A percentile compares a stretch with the other conserved stretches of the same genome.
phyloP scores from a whole-genome alignment of 768 basidiomycete species.

The Terana coerulea region DNA sequence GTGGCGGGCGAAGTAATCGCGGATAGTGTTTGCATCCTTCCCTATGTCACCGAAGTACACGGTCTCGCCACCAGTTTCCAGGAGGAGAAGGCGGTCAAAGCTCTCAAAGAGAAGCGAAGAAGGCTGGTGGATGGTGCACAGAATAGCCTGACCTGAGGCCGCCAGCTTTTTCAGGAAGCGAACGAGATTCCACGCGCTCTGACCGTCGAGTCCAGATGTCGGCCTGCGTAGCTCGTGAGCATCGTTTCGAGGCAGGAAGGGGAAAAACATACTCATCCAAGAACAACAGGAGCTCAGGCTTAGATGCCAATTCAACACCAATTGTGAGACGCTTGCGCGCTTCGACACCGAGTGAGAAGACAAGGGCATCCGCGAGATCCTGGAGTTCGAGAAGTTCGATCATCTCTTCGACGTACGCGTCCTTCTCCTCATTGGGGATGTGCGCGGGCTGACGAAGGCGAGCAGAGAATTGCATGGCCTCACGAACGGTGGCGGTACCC shows the following conservation, averaged over 20 bases:
- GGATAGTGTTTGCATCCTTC: constrained; percentile 60
- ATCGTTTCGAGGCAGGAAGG: constrained; percentile 6
- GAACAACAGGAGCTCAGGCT: constrained; percentile 75
- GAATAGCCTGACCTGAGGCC: constrained; percentile 81
- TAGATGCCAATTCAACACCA: constrained; percentile 87
- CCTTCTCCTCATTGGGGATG: constrained; percentile 69
- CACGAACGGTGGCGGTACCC: constrained; percentile 77
- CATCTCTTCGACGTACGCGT: constrained; percentile 77
- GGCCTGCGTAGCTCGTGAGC: constrained; percentile 28
- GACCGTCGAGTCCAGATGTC: constrained; percentile 54
- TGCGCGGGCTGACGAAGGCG: constrained; percentile 74
- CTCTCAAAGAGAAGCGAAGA: constrained; percentile 83
- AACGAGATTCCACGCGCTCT: constrained; percentile 78
- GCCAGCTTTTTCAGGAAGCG: constrained; percentile 82
- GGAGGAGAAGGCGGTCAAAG: constrained; percentile 69
- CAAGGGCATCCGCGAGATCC: constrained; percentile 78
- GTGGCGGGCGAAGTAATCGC: constrained; percentile 70
- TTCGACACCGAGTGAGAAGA: constrained; percentile 63
- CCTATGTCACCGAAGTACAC: constrained; percentile 95
- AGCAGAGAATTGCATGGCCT: constrained; percentile 83
- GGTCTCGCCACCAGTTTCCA: constrained; percentile 80
- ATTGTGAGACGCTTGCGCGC: constrained; percentile 86
- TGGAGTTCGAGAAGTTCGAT: constrained; percentile 83
- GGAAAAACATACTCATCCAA: constrained; percentile 32
- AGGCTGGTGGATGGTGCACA: constrained; percentile 90